Conservation (phyloP, 768 basidiomycete species). For the Tylopilus plumbeoviolaceoides region DNA sequence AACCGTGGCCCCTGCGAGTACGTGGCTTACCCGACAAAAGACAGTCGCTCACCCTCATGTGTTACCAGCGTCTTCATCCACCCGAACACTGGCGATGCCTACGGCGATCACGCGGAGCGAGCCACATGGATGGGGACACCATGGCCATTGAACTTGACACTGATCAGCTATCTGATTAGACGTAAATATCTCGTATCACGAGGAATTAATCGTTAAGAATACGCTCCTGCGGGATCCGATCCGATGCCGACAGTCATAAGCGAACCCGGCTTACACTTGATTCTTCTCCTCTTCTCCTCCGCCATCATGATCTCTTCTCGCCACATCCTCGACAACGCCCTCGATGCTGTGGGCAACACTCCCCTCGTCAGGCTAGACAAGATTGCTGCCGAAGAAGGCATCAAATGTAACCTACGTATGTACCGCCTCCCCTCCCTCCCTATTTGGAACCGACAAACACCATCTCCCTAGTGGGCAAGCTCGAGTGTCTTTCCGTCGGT, state of each 20-base stretch:
- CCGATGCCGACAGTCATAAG: slow-evolving; percentile 1
- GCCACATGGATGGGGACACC: slow-evolving; percentile 63
- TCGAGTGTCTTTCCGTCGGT: slow-evolving; percentile 87
- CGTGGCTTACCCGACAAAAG: slow-evolving; percentile 24
- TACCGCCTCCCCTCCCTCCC: slow-evolving; percentile 6
- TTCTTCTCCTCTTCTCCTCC: neutral
- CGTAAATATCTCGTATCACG: too few species aligned
- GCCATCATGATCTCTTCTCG: slow-evolving; percentile 31
- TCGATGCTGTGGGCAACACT: slow-evolving; percentile 86
- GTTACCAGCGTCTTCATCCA: slow-evolving; percentile 58
- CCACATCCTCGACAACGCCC: slow-evolving; percentile 67
- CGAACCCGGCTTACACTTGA: too few species aligned
- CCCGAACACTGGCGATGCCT: slow-evolving; percentile 58
- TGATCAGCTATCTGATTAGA: neutral
- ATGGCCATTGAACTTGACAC: slow-evolving; percentile 46
- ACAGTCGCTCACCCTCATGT: neutral
- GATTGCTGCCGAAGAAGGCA: slow-evolving; percentile 64
- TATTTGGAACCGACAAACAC: neutral
- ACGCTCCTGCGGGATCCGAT: neutral
- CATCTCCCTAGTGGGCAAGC: slow-evolving; percentile 67
- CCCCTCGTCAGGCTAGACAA: slow-evolving; percentile 85
- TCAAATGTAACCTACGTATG: slow-evolving; percentile 89
- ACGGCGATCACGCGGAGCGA: slow-evolving; percentile 59
- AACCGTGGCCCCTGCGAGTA: slow-evolving; percentile 71
- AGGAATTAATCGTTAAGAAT: neutral